phyloP scores from a whole-genome alignment of 441 rosid genomes.

The Geranium incanum region DNA sequence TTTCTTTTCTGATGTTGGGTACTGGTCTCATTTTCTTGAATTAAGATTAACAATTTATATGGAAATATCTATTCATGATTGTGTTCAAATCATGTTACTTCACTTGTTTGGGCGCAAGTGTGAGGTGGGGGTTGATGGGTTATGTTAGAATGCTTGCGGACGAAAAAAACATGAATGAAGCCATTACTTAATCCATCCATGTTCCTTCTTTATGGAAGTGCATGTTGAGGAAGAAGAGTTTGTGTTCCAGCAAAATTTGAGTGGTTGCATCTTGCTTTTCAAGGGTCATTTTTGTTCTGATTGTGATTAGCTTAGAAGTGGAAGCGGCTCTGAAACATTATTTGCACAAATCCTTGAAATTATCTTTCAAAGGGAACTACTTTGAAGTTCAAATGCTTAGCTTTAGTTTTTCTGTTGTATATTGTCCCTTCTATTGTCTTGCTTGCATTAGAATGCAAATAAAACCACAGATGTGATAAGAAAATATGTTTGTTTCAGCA shows the following conservation, averaged over 20 bases:
- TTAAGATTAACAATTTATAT: no score
- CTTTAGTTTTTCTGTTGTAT: neutral
- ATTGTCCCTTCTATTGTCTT: neutral
- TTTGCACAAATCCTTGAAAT: neutral
- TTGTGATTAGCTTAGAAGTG: neutral
- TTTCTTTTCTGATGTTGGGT: neutral
- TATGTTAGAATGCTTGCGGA: no score
- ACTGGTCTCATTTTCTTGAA: neutral
- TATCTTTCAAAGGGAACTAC: neutral
- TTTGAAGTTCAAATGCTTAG: neutral
- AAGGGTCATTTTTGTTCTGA: neutral
- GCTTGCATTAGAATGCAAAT: neutral
- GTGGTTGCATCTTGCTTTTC: neutral
- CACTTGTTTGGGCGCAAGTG: no score
- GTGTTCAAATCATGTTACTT: no score
- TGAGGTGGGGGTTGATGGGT: no score
- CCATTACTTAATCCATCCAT: no score
- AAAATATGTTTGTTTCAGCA: slow-evolving; percentile 34
- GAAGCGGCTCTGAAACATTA: neutral
- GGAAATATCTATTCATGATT: no score
- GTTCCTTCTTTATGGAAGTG: no score
- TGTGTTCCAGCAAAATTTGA: neutral
- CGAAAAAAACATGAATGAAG: no score
- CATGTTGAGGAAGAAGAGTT: no score
- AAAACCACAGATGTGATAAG: neutral